Evolutionary conservation across 768 basidiomycete genomes (phyloP).

Genomic region (Suillus bovinus): DNA sequence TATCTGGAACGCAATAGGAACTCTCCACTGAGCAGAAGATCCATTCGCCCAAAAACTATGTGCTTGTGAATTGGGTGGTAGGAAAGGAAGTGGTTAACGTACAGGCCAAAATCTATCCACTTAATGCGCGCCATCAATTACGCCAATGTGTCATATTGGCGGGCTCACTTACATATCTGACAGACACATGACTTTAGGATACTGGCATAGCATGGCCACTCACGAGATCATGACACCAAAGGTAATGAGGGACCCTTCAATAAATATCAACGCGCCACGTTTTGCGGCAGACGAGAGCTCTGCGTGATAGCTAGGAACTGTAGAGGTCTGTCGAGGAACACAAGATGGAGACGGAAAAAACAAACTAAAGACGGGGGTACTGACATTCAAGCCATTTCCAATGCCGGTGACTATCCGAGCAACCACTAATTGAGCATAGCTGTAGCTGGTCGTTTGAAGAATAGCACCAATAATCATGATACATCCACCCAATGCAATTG

Average conservation of each 20-base stretch:
- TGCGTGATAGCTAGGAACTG: slow-evolving; percentile 63
- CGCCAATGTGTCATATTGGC: not conserved
- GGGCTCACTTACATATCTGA: slow-evolving; percentile 17
- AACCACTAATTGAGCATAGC: slow-evolving; percentile 61
- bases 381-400: slow-evolving; percentile 64
- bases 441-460: slow-evolving; percentile 55
- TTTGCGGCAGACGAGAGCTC: slow-evolving; percentile 63
- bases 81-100: slow-evolving; percentile 19
- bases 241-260: slow-evolving; percentile 63
- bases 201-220: slow-evolving; percentile 25
- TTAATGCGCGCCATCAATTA: slow-evolving; percentile 18
- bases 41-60: slow-evolving; percentile 49
- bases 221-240: slow-evolving; percentile 65
- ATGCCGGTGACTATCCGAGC: slow-evolving; percentile 61
- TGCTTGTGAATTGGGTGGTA: not conserved
- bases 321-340: slow-evolving; percentile 48
- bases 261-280: slow-evolving; percentile 63
- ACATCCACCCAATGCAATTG: slow-evolving; percentile 56
- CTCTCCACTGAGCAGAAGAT: slow-evolving; percentile 61
- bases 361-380: slow-evolving; percentile 15
- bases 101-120: slow-evolving; percentile 70
- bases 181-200: not conserved
- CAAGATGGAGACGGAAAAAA: not conserved
- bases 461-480: slow-evolving; percentile 67
- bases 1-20: slow-evolving; percentile 62